These are phyloP conservation scores for Arxiozyma bovina DNA, from an alignment of 1,139 yeast species.

Conservation along the genomic window DNA sequence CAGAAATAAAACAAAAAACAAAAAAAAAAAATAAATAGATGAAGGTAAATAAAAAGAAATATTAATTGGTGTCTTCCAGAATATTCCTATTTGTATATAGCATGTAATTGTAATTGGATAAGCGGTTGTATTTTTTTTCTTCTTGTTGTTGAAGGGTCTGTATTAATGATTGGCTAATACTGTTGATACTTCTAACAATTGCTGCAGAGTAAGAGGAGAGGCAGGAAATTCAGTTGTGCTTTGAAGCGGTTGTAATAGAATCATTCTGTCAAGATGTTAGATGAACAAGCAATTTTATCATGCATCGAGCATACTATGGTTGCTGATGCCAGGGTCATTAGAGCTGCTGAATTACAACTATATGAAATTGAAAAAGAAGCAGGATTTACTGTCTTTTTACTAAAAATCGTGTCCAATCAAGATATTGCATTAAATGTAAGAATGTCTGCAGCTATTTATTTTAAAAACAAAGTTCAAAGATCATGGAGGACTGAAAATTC, in stretches of 20 bases:
- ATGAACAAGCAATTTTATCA: slow-evolving; percentile 55
- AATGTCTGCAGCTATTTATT: slow-evolving; percentile 56
- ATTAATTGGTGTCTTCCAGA: background rate
- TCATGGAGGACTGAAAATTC: slow-evolving; percentile 50
- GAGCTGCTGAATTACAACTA: slow-evolving; percentile 62
- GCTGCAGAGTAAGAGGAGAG: background rate
- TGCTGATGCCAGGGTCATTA: slow-evolving; percentile 54
- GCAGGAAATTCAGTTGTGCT: background rate
- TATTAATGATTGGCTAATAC: too few species aligned
- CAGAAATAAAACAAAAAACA: background rate
- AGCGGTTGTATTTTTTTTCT: too few species aligned
- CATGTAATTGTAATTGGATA: background rate
- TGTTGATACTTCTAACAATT: background rate
- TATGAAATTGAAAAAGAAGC: slow-evolving; percentile 45
- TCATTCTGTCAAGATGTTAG: slow-evolving; percentile 35
- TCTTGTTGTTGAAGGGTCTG: too few species aligned
- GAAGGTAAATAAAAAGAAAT: background rate
- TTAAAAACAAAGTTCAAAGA: slow-evolving; percentile 52
- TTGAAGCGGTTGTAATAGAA: background rate
- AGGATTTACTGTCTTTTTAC: slow-evolving; percentile 51
- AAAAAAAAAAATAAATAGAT: background rate
- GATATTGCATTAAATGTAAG: slow-evolving; percentile 43
- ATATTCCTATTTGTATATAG: too few species aligned
- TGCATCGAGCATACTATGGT: slow-evolving; percentile 77
- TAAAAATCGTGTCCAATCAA: slow-evolving; percentile 45